Conservation (phyloP, 768 basidiomycete genomes). For the Myochromella boudieri region DNA sequence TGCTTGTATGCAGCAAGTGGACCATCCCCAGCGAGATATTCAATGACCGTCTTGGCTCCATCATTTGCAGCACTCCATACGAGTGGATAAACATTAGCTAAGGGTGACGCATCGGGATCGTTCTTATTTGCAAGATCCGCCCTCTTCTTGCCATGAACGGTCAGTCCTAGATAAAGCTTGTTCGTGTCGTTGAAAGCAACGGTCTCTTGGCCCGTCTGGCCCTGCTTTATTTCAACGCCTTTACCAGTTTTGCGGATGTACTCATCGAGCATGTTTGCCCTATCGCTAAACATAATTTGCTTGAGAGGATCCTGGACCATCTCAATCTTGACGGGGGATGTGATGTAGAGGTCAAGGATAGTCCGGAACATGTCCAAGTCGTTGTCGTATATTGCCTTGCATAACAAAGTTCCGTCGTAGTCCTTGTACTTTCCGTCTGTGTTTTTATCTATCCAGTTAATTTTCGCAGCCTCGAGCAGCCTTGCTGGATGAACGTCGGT, state of each 20-base stretch:
- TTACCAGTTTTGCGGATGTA: conserved; percentile 53
- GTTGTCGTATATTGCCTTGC: conserved; percentile 37
- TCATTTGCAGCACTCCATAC: conserved; percentile 44
- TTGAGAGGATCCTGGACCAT: conserved; percentile 20
- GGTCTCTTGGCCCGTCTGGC: conserved; percentile 23
- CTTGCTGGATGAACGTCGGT: conserved; percentile 35
- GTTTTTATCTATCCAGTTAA: neutral
- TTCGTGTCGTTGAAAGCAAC: conserved; percentile 34
- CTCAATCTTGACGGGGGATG: conserved; percentile 29
- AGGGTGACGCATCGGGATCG: conserved; percentile 41
- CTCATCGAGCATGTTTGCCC: conserved; percentile 53
- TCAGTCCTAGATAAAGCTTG: conserved; percentile 56
- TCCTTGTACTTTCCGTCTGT: conserved; percentile 3
- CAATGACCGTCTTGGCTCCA: conserved; percentile 35
- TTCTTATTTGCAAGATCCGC: conserved; percentile 49
- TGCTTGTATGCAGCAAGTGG: conserved; percentile 51
- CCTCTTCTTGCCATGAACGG: conserved; percentile 64
- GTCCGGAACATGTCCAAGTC: conserved; percentile 54
- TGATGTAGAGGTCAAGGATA: conserved; percentile 42
- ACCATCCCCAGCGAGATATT: conserved; percentile 46
- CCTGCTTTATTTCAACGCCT: conserved; percentile 32
- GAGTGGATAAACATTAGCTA: conserved; percentile 22
- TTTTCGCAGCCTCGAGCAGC: conserved; percentile 28
- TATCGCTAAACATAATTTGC: conserved; percentile 38
- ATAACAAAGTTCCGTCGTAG: conserved; percentile 22